Percentiles rank a stretch among this genome's conserved stretches.
Evolutionary conservation across 495 filamentous ascomycete genomes (phyloP).

Genomic region (Tuber calosporum): DNA sequence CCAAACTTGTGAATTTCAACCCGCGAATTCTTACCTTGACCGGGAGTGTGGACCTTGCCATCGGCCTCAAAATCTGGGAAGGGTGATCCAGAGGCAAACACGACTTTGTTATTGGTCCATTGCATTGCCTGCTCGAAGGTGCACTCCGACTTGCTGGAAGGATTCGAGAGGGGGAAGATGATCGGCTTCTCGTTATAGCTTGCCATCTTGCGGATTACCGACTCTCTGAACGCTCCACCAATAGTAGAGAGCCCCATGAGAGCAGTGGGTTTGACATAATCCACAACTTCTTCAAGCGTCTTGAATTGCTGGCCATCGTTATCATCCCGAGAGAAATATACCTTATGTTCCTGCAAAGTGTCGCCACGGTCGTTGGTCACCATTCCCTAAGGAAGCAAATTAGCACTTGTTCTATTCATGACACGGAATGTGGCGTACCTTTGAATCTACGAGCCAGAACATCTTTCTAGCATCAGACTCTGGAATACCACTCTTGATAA

Average conservation of each 20-base stretch:
- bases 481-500: constrained; percentile 85
- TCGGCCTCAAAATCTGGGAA: constrained; percentile 67
- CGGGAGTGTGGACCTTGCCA: constrained; percentile 69
- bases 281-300: constrained; percentile 83
- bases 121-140: constrained; percentile 85
- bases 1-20: neutral
- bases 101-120: constrained; percentile 77
- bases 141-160: constrained; percentile 90
- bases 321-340: constrained; percentile 89
- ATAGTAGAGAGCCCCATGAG: constrained; percentile 92
- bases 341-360: constrained; percentile 90
- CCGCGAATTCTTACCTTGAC: constrained; percentile 59
- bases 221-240: constrained; percentile 85
- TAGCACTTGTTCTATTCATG: neutral
- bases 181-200: constrained; percentile 62
- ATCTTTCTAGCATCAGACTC: constrained; percentile 81
- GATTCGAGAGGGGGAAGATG: constrained; percentile 83
- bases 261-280: constrained; percentile 87
- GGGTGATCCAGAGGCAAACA: constrained; percentile 93
- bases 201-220: constrained; percentile 73
- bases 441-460: constrained; percentile 97
- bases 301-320: constrained; percentile 87
- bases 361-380: constrained; percentile 91
- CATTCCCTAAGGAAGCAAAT: constrained; percentile 55
- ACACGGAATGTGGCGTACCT: constrained; percentile 28